Conservation (phyloP, 1,284 basidiomycete species). For the Melampsora larici-populina region DNA sequence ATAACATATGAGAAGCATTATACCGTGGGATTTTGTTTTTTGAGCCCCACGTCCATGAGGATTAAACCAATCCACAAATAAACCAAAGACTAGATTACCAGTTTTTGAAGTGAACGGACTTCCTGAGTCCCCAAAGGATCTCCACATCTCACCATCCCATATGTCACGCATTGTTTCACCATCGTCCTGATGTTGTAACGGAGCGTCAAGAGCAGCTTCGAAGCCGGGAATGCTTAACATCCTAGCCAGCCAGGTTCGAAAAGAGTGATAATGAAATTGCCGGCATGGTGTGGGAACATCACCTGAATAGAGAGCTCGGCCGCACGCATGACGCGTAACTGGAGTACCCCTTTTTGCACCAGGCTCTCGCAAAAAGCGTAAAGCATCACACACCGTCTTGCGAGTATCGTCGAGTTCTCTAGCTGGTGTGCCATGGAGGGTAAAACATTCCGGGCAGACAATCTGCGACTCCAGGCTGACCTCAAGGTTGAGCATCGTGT, state of each 20-base stretch:
- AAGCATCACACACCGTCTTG: not conserved
- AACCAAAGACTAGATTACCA: slow-evolving; percentile 18
- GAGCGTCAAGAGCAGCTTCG: not conserved
- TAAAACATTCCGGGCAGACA: not conserved
- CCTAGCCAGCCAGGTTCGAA: not conserved
- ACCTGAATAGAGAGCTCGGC: not conserved
- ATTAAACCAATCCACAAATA: too few relatives aligned
- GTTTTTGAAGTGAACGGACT: not conserved
- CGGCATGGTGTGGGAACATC: not conserved
- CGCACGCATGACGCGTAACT: not conserved
- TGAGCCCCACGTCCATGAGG: not conserved
- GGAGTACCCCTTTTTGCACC: too few relatives aligned
- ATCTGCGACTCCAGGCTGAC: not conserved
- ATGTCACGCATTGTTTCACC: slow-evolving; percentile 6
- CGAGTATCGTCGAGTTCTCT: not conserved
- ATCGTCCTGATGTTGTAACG: not conserved
- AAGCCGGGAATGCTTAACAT: not conserved
- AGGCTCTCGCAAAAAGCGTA: not conserved
- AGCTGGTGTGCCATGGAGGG: not conserved
- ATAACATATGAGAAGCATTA: too few relatives aligned
- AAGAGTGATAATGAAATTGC: not conserved
- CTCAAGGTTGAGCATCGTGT: not conserved
- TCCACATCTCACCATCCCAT: too few relatives aligned
- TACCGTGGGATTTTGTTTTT: too few relatives aligned
- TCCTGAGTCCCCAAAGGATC: slow-evolving; percentile 2